Evolutionary conservation across 805 yeast genomes (phyloP), one percentile per base, ranked within the genome.

Genomic region (Saccharomycopsis sp.): DNA sequence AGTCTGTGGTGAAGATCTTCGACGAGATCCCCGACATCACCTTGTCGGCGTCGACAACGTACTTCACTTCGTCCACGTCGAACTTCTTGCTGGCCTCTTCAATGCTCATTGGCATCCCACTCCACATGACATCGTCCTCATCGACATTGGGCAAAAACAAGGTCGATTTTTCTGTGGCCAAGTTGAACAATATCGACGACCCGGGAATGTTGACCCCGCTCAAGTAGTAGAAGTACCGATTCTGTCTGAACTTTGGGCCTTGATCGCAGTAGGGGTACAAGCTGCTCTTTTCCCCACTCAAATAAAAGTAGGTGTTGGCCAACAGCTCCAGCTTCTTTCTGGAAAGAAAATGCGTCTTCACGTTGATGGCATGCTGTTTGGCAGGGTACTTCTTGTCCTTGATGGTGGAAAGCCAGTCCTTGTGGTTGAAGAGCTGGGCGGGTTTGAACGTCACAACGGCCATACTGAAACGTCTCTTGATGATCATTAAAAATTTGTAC

Each of bases 111-210:
- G 98, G 98, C 60, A 80, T 55, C 0, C 98, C 98, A 43, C 92
- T 79, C 98, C 98, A 89, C 86, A 92, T 81, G 31, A 89, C 81
- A 55, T 85, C 96, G 33, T 92, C 97, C 32, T 70, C 62, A 54
- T 87, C 95, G 30, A 89, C 68, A 39, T 81, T 73, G 1, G 97
- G 96, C 38, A 92, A 65, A 54, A 81, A 89, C 19, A 89, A 63
- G 0, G 78, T 75, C 46, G 86, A 65, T 39, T 73, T 68, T 33
- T 79, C 84, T 5, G 59, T 50, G 3, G 50, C 54, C 29, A 77
- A 53, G 36, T 74, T 65, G 54, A 72, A 89, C 17, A 81, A 61
- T 1, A 85, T 70, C 51, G 75, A 80, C 25, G 81, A 68, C 1
- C 92, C 94, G 0, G 92, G 86, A 36, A 85, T 68, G 48, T 82